These are phyloP conservation scores for Sclerotinia minor DNA, from an alignment of 2,329 filamentous ascomycete species.

Conservation along the genomic window DNA sequence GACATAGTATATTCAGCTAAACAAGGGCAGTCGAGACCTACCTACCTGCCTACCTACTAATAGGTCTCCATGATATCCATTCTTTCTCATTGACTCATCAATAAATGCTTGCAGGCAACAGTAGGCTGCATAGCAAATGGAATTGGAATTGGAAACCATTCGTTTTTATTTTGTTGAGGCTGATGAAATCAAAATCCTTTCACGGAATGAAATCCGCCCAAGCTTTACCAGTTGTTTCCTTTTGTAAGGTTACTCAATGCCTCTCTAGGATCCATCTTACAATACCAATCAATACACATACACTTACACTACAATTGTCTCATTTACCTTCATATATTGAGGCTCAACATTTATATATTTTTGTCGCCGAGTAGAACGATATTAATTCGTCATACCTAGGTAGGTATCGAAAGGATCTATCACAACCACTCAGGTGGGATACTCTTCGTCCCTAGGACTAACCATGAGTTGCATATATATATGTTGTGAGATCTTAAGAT, in stretches of 20 bases:
- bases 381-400: not conserved
- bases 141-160: not conserved
- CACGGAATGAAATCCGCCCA: not conserved
- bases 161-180: not conserved
- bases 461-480: too few species aligned
- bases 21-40: not conserved
- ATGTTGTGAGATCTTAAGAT: too few species aligned
- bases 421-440: not conserved
- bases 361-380: not conserved
- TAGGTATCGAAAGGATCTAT: not conserved
- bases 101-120: not conserved
- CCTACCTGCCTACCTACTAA: too few species aligned
- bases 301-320: not conserved
- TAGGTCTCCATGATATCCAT: not conserved
- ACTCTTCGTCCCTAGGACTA: too few species aligned
- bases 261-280: too few species aligned
- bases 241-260: not conserved
- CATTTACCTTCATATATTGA: not conserved
- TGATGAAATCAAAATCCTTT: not conserved
- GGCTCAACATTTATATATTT: not conserved
- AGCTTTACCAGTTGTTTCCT: not conserved
- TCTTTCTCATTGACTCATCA: not conserved
- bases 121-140: not conserved
- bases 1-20: not conserved
- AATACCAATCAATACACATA: too few species aligned